A percentile compares a stretch with the other conserved stretches of the same genome.
phyloP scores from a whole-genome alignment of 2,329 filamentous ascomycete species.

The Alternaria dauci region DNA sequence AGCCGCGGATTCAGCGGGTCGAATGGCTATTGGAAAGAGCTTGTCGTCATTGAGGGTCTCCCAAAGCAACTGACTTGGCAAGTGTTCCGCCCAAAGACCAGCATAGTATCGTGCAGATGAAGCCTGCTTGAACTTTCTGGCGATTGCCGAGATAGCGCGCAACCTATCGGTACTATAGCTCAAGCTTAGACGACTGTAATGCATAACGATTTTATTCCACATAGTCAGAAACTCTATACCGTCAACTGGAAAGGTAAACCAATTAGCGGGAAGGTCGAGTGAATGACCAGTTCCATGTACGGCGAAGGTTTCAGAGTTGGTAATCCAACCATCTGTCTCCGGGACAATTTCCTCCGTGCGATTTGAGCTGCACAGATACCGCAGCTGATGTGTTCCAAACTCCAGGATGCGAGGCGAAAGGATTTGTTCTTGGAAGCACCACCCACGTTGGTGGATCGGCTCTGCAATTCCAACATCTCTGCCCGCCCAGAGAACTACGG shows the following conservation, averaged over 20 bases:
- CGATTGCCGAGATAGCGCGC: background rate
- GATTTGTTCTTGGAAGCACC: background rate
- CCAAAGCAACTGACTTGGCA: background rate
- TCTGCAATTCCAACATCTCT: background rate
- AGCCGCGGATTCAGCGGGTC: background rate
- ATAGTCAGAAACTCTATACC: background rate
- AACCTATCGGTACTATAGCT: background rate
- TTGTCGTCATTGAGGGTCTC: background rate
- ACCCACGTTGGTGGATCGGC: background rate
- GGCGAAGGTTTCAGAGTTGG: background rate
- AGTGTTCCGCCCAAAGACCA: background rate
- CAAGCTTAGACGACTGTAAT: background rate
- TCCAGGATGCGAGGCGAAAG: background rate
- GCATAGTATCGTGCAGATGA: conserved; percentile 1
- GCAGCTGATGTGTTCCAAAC: background rate
- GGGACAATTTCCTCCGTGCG: background rate
- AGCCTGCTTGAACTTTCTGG: background rate
- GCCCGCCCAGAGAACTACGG: background rate
- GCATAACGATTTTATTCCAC: background rate
- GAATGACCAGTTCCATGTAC: background rate
- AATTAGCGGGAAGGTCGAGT: background rate
- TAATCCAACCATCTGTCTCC: background rate
- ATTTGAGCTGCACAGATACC: background rate
- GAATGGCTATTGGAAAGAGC: background rate
- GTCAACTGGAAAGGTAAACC: background rate